Conservation (phyloP, 805 yeast species). For the Sugiyamaella chiloensis region DNA sequence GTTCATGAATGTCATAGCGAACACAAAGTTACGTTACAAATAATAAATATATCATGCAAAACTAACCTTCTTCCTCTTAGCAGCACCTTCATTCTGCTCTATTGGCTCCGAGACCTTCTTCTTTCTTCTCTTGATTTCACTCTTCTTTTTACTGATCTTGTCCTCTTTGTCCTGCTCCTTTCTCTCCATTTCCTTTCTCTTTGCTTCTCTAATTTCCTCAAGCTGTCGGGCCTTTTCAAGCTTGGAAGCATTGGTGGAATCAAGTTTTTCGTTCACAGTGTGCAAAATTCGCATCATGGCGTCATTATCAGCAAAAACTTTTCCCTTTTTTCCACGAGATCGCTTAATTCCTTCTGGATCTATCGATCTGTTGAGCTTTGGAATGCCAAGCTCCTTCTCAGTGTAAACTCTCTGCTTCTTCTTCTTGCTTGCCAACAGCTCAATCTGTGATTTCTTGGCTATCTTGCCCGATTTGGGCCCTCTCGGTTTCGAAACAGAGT, state of each 20-base stretch:
- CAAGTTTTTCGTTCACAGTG: conserved; percentile 78
- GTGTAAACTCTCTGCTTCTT: conserved; percentile 43
- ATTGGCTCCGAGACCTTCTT: conserved; percentile 16
- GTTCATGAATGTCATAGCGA: too few relatives aligned
- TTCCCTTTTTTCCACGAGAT: conserved; percentile 71
- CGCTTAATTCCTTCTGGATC: conserved; percentile 76
- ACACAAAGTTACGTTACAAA: not conserved
- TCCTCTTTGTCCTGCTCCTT: conserved; percentile 68
- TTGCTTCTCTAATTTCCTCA: conserved; percentile 84
- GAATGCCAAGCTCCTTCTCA: conserved; percentile 78
- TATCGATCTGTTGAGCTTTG: conserved; percentile 75
- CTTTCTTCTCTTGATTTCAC: conserved; percentile 18
- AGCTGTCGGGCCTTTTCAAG: conserved; percentile 84
- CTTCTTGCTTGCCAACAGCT: conserved; percentile 20
- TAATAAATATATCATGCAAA: conserved; percentile 15
- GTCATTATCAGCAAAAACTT: conserved; percentile 47
- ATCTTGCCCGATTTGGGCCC: conserved; percentile 9
- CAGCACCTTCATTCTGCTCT: conserved; percentile 12
- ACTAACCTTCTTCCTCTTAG: conserved; percentile 16
- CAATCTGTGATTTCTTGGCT: conserved; percentile 6
- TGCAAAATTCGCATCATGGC: conserved; percentile 73
- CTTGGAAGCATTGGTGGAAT: conserved; percentile 77
- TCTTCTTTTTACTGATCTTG: conserved; percentile 65
- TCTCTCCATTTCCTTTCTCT: conserved; percentile 81
- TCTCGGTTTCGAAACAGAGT: conserved; percentile 7